Evolutionary conservation across 495 filamentous ascomycete genomes (phyloP), one percentile per base, ranked within the genome.

Genomic region (Daldinia grandis): DNA sequence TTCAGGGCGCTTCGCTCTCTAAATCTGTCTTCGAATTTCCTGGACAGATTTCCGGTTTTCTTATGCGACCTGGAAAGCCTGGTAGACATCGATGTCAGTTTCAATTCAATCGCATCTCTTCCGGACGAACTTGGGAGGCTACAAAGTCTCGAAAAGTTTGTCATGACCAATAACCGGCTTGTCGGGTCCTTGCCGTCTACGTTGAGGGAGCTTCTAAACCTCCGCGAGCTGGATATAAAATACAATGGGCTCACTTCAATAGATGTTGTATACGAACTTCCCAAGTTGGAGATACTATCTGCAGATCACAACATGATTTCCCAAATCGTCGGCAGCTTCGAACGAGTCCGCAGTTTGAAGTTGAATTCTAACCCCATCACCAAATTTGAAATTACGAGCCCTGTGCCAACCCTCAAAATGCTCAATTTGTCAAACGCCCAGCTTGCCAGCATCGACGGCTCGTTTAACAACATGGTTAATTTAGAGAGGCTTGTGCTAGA

Each of bases 81-180:
- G 28, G 91, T 97, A 33, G 95, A 99, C 75, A 87, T 99, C 15
- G 96, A 99, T 72, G 87, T 99, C 75, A 98, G 94, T 74, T 99
- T 99, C 86, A 99, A 99, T 74, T 86, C 87, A 14, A 97, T 99
- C 56, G 83, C 86, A 42, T 84, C 75, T 65, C 80, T 98, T 28
- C 93, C 93, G 0, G 81, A 87, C 31, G 87, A 91, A 56, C 90
- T 99, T 69, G 93, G 94, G 7, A 86, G 87, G 58, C 80, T 99
- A 61, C 86, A 81, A 12, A 89, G 87, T 31, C 82, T 99, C 47
- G 96, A 98, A 79, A 88, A 94, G 51, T 86, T 99, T 38, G 94
- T 93, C 83, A 93, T 96, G 74, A 98, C 95, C 0, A 99, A 98
- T 80, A 99, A 99, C 76, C 89, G 89, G 56, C 82, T 98, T 4